Conservation (phyloP, 768 basidiomycete genomes). For the Sarcomyxa edulis region DNA sequence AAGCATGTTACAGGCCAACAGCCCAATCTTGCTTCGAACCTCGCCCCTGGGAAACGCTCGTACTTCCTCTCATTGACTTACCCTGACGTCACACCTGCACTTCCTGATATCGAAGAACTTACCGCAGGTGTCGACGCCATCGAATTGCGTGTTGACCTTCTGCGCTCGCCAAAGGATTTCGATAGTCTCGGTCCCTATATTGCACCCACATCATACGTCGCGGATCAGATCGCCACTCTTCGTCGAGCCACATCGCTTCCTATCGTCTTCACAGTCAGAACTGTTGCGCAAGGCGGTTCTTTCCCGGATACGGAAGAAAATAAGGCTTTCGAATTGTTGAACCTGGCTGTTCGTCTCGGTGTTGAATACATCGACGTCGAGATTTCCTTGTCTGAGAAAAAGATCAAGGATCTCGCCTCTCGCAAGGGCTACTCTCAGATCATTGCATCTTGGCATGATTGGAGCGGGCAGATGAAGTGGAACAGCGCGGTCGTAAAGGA, state of each 20-base stretch:
- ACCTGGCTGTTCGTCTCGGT: slow-evolving; percentile 74
- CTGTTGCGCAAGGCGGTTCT: slow-evolving; percentile 82
- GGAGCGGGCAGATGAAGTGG: slow-evolving; percentile 85
- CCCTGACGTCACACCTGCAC: slow-evolving; percentile 74
- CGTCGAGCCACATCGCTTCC: slow-evolving; percentile 77
- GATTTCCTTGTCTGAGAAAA: slow-evolving; percentile 61
- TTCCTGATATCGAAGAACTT: slow-evolving; percentile 66
- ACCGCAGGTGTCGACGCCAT: slow-evolving; percentile 85
- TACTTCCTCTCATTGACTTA: slow-evolving; percentile 94
- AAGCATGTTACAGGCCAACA: slow-evolving; percentile 71
- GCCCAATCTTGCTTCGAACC: slow-evolving; percentile 58
- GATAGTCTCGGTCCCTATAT: slow-evolving; percentile 48
- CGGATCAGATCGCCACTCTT: slow-evolving; percentile 73
- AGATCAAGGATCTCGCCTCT: slow-evolving; percentile 51
- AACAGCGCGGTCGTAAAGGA: slow-evolving; percentile 56
- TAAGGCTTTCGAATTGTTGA: slow-evolving; percentile 70
- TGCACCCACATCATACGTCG: slow-evolving; percentile 68
- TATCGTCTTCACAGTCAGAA: slow-evolving; percentile 89
- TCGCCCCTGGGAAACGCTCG: slow-evolving; percentile 54
- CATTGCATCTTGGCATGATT: slow-evolving; percentile 95
- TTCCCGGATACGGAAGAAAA: slow-evolving; percentile 77
- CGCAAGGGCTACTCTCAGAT: slow-evolving; percentile 72
- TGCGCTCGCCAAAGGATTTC: slow-evolving; percentile 47
- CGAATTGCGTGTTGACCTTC: slow-evolving; percentile 90
- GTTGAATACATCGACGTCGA: slow-evolving; percentile 95